Percentiles rank a stretch among this genome's conserved stretches.
Conservation (phyloP, 163 green algal species). For the Scenedesmus sp. region DNA sequence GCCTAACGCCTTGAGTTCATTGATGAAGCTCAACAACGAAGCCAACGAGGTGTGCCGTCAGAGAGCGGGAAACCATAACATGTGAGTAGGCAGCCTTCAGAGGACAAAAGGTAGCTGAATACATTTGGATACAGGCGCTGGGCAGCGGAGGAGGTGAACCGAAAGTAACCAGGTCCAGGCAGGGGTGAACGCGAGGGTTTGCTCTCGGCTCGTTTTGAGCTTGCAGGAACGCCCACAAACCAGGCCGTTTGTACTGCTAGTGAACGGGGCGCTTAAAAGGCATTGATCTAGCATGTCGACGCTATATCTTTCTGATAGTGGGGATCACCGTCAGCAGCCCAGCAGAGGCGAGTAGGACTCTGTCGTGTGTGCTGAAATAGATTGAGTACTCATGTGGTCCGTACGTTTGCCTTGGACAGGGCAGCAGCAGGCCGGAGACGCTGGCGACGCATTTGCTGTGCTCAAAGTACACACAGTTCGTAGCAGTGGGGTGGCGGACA, state of each 20-base stretch:
- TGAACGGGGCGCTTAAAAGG: neutral
- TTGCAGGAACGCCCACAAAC: neutral
- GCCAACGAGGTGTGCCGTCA: neutral
- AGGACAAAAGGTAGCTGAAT: neutral
- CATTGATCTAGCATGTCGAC: neutral
- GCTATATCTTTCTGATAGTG: neutral
- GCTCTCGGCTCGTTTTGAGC: neutral
- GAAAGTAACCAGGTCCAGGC: neutral
- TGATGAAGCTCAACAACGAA: neutral
- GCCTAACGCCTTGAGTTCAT: neutral
- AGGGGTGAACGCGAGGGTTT: constrained; percentile 3
- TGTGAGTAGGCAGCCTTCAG: neutral
- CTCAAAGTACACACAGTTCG: constrained; percentile 4
- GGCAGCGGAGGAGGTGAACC: neutral
- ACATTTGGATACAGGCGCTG: neutral
- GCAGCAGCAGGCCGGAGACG: neutral
- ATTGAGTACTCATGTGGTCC: neutral
- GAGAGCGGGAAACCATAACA: neutral
- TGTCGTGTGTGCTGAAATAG: neutral
- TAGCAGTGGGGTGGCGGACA: neutral
- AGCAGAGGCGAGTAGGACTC: neutral
- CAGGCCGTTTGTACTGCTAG: neutral
- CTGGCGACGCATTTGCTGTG: neutral
- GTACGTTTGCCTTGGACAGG: neutral
- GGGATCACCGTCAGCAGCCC: neutral